Evolutionary conservation across 495 filamentous ascomycete species (phyloP).

Genomic region (Tuber indicum): DNA sequence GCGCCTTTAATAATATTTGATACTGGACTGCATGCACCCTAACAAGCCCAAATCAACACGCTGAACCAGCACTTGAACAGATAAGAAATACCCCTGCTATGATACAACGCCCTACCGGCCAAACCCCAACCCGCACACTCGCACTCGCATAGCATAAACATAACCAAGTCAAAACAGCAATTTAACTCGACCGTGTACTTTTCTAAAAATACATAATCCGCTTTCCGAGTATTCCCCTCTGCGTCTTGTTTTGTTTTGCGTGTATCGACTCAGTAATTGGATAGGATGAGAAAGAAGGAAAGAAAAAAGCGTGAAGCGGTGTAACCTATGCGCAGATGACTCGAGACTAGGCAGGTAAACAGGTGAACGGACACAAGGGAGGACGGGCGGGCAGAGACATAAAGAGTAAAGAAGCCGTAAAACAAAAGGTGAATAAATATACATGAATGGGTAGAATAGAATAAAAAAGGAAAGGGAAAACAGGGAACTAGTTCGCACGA

Average conservation of each 20-base stretch:
- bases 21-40: conserved; percentile 10
- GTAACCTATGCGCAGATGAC: neutral
- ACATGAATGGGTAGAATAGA: neutral
- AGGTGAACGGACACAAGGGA: neutral
- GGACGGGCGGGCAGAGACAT: neutral
- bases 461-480: neutral
- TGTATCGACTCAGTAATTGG: neutral
- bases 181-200: neutral
- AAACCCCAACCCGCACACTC: conserved; percentile 12
- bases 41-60: conserved; percentile 16
- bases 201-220: conserved; percentile 1
- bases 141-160: neutral
- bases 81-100: conserved; percentile 16
- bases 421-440: neutral
- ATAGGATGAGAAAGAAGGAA: neutral
- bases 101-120: conserved; percentile 16
- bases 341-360: neutral
- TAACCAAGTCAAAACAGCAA: neutral
- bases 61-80: conserved; percentile 18
- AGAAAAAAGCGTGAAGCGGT: neutral
- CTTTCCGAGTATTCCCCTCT: neutral
- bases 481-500: neutral
- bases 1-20: conserved; percentile 16
- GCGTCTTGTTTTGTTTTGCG: neutral
- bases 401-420: neutral